Percentiles rank a stretch among this genome's conserved stretches.
phyloP scores from a whole-genome alignment of 108 stramenopile genomes.

The Nitzschia palea region DNA sequence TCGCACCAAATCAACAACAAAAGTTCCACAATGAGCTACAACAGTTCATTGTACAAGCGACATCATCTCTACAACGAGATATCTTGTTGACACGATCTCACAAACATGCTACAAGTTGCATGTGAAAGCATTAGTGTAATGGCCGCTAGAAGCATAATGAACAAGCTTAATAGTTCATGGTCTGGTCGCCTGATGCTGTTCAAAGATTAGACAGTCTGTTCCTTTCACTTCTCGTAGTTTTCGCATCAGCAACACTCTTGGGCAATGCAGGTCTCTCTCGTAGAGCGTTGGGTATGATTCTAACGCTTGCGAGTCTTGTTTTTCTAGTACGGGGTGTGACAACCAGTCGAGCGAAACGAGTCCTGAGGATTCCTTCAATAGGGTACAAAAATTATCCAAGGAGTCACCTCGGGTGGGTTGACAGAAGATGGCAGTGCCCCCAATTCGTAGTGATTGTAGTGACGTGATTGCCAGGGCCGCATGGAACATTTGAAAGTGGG shows the following conservation, averaged over 20 bases:
- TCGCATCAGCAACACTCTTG: constrained; percentile 48
- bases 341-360: not conserved
- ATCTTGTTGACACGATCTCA: too few relatives aligned
- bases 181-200: not conserved
- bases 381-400: constrained; percentile 45
- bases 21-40: too few relatives aligned
- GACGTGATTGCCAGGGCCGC: constrained; percentile 59
- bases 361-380: constrained; percentile 36
- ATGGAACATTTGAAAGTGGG: constrained; percentile 83
- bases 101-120: too few relatives aligned
- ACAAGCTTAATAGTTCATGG: too few relatives aligned
- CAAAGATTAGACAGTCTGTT: constrained; percentile 29
- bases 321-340: constrained; percentile 12
- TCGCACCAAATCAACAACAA: too few relatives aligned
- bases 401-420: constrained; percentile 76
- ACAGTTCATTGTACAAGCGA: too few relatives aligned
- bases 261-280: constrained; percentile 62
- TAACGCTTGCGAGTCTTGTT: constrained; percentile 14
- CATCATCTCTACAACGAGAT: too few relatives aligned
- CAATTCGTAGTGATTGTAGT: constrained; percentile 49
- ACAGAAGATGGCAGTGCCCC: constrained; percentile 64
- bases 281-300: constrained; percentile 25
- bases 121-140: too few relatives aligned
- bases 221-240: constrained; percentile 57
- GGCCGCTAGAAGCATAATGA: too few relatives aligned